phyloP scores from a whole-genome alignment of 768 basidiomycete species.

The Trametes maxima region DNA sequence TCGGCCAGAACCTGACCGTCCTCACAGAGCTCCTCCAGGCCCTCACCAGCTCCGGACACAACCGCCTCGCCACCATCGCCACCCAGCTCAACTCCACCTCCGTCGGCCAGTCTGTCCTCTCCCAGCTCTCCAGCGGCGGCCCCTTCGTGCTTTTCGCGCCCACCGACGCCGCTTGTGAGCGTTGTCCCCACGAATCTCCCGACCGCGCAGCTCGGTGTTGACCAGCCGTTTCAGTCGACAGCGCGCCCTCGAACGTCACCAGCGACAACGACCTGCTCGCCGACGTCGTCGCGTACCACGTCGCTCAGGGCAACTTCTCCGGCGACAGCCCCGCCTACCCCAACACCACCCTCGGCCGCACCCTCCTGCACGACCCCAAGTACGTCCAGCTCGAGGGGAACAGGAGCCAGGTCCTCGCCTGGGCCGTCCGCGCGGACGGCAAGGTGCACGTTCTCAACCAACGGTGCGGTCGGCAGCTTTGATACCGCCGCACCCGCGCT shows the following conservation, averaged over 20 bases:
- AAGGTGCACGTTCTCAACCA: constrained; percentile 53
- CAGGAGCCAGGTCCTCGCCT: constrained; percentile 56
- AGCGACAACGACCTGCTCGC: constrained; percentile 42
- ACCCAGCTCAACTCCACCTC: constrained; percentile 46
- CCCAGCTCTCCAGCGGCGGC: constrained; percentile 43
- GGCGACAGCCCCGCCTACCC: constrained; percentile 49
- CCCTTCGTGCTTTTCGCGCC: constrained; percentile 60
- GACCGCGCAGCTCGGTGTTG: no score
- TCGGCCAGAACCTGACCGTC: constrained; percentile 37
- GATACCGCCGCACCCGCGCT: background rate
- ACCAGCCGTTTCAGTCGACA: constrained; percentile 22
- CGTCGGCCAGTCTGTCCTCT: constrained; percentile 47
- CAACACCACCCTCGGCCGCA: constrained; percentile 63
- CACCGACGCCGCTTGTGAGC: constrained; percentile 55
- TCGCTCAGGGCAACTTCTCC: constrained; percentile 54
- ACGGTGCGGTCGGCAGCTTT: constrained; percentile 31
- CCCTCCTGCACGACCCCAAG: constrained; percentile 53
- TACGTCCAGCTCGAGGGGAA: constrained; percentile 60
- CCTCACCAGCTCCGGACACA: constrained; percentile 44
- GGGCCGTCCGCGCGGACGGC: constrained; percentile 42
- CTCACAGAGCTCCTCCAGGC: constrained; percentile 39
- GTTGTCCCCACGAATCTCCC: background rate
- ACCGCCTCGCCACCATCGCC: constrained; percentile 43
- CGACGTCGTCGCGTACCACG: constrained; percentile 57
- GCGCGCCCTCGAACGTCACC: constrained; percentile 37